A percentile compares a stretch with the other conserved stretches of the same genome.
These are phyloP conservation scores for Scedosporium apiospermum DNA, from an alignment of 2,329 filamentous ascomycete genomes.

Conservation along the genomic window DNA sequence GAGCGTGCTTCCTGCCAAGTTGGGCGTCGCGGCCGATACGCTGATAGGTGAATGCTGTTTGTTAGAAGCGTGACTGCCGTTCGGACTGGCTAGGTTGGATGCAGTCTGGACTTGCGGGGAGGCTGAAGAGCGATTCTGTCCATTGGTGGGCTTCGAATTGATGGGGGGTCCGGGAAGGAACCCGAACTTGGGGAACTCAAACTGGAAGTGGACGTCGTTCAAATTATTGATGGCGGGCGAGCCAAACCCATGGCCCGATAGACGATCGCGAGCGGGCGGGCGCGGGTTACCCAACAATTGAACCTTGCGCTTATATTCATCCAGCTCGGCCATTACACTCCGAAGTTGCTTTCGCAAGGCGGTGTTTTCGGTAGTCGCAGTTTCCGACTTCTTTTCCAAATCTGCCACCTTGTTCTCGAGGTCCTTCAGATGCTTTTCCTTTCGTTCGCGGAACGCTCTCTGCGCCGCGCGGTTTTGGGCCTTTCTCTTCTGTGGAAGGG, in stretches of 20 bases:
- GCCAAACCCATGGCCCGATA: slow-evolving; percentile 26
- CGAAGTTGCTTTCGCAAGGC: slow-evolving; percentile 80
- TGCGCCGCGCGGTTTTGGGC: slow-evolving; percentile 91
- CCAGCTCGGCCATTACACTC: slow-evolving; percentile 72
- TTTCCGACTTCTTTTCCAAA: slow-evolving; percentile 73
- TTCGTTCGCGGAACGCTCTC: slow-evolving; percentile 86
- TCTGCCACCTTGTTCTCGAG: slow-evolving; percentile 70
- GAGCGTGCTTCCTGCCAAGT: not conserved
- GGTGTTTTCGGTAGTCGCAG: slow-evolving; percentile 76
- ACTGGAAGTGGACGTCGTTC: slow-evolving; percentile 76
- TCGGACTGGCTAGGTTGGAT: not conserved
- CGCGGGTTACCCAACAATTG: slow-evolving; percentile 41
- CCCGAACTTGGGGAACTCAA: slow-evolving; percentile 94
- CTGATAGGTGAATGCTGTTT: slow-evolving; percentile 3
- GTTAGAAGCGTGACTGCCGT: not conserved
- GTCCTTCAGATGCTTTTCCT: slow-evolving; percentile 83
- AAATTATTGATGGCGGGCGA: slow-evolving; percentile 46
- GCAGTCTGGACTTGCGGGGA: not conserved
- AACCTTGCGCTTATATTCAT: slow-evolving; percentile 83
- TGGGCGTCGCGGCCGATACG: not conserved
- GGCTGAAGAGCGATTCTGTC: not conserved
- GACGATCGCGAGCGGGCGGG: slow-evolving; percentile 7
- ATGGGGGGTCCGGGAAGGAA: slow-evolving; percentile 46
- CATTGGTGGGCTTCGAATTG: slow-evolving; percentile 8
- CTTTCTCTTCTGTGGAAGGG: slow-evolving; percentile 66